Conservation (phyloP, 306 rosid genomes). For the Lathyrus sativus region DNA sequence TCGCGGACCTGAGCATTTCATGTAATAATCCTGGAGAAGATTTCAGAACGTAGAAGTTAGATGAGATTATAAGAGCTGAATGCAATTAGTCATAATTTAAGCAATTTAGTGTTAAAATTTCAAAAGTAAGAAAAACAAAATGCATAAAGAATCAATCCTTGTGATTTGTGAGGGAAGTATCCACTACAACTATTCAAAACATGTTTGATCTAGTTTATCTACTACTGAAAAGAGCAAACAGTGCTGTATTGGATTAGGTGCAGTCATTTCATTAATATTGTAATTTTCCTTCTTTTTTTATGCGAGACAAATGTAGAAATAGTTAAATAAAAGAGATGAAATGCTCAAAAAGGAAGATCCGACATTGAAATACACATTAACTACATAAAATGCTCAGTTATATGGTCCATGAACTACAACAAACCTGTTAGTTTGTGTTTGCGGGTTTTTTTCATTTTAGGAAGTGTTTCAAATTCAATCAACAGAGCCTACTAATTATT, state of each 20-base stretch:
- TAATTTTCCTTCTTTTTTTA: conserved; percentile 20
- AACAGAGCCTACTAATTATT: neutral
- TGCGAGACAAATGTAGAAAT: neutral
- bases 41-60: conserved; percentile 30
- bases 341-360: conserved; percentile 12
- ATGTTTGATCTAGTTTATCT: conserved; percentile 9
- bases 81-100: conserved; percentile 24
- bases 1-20: conserved; percentile 92
- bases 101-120: conserved; percentile 23
- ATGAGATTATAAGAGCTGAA: conserved; percentile 25
- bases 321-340: neutral
- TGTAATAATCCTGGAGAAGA: conserved; percentile 71
- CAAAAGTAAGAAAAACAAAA: conserved; percentile 23
- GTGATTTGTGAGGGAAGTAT: conserved; percentile 17
- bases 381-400: neutral
- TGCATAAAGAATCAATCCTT: neutral
- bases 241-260: conserved; percentile 1
- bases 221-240: conserved; percentile 8
- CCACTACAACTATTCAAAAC: conserved; percentile 29
- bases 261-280: neutral
- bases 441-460: neutral
- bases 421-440: neutral
- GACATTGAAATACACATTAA: neutral
- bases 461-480: conserved; percentile 23
- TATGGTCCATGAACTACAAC: conserved; percentile 8